Evolutionary conservation across 148 eudicot genomes (phyloP).

Genomic region (Rhododendron mucronatum): DNA sequence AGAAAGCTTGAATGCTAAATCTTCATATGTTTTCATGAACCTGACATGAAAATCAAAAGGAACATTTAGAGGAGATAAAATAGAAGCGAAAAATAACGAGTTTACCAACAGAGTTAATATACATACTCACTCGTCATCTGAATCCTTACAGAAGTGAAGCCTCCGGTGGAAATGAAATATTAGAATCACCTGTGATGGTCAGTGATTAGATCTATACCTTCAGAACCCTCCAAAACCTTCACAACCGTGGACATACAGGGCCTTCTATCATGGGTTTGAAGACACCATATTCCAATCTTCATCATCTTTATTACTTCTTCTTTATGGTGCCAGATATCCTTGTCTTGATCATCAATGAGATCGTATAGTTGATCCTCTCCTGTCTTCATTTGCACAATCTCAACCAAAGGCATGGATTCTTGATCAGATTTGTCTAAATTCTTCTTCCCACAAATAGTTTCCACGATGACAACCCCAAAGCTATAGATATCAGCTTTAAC

Average conservation of each 20-base stretch:
- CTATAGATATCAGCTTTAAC: not conserved
- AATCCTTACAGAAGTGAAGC: too few species aligned
- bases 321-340: conserved; percentile 6
- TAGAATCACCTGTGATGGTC: too few species aligned
- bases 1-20: not conserved
- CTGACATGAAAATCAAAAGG: not conserved
- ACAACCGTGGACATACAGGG: conserved; percentile 20
- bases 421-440: conserved; percentile 5
- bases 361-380: conserved; percentile 10
- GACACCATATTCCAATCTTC: conserved; percentile 20
- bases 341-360: not conserved
- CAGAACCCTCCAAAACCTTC: conserved; percentile 15
- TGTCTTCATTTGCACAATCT: not conserved
- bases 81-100: not conserved
- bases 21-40: not conserved
- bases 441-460: conserved; percentile 12
- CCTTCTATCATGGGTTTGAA: conserved; percentile 19
- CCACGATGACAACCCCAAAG: not conserved
- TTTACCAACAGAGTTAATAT: not conserved
- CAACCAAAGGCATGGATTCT: not conserved
- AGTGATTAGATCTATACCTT: not conserved
- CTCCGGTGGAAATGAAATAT: too few species aligned
- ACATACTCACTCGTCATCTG: not conserved
- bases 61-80: not conserved
- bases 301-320: conserved; percentile 22